Evolutionary conservation across 176 grass and related monocot genomes (phyloP).

Genomic region (Neostapfia colusana): DNA sequence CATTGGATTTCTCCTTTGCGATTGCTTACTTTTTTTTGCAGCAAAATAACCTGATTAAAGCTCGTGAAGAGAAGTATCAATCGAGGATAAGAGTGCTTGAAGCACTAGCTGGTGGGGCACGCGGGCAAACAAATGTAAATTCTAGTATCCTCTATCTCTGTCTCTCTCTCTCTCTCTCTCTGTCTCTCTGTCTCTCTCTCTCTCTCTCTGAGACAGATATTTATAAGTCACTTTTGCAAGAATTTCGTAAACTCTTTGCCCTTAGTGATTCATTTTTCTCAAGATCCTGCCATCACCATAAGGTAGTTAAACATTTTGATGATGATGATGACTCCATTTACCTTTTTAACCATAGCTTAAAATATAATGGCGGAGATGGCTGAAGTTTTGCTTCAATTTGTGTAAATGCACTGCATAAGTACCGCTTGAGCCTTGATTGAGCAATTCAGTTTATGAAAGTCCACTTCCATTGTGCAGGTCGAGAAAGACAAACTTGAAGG

Average conservation of each 20-base stretch:
- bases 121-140: conserved; percentile 49
- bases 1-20: conserved; percentile 24
- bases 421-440: background rate
- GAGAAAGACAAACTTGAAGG: conserved; percentile 43
- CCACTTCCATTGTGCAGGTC: conserved; percentile 32
- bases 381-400: background rate
- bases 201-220: background rate
- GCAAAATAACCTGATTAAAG: conserved; percentile 77
- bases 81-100: conserved; percentile 74
- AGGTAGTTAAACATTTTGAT: conserved; percentile 5
- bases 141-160: conserved; percentile 29
- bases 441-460: conserved; percentile 14
- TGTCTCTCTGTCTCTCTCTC: background rate
- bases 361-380: background rate
- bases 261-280: conserved; percentile 2
- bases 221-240: background rate
- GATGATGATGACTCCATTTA: background rate
- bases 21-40: conserved; percentile 53
- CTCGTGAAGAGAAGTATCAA: conserved; percentile 73
- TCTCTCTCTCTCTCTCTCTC: background rate
- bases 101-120: conserved; percentile 47
- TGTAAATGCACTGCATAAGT: conserved; percentile 3
- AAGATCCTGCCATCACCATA: background rate
- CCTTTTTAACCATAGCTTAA: conserved; percentile 6
- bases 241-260: background rate